A percentile compares a stretch with the other conserved stretches of the same genome.
Conservation (phyloP, 1,284 basidiomycete species). For the Microbotryum intermedium region DNA sequence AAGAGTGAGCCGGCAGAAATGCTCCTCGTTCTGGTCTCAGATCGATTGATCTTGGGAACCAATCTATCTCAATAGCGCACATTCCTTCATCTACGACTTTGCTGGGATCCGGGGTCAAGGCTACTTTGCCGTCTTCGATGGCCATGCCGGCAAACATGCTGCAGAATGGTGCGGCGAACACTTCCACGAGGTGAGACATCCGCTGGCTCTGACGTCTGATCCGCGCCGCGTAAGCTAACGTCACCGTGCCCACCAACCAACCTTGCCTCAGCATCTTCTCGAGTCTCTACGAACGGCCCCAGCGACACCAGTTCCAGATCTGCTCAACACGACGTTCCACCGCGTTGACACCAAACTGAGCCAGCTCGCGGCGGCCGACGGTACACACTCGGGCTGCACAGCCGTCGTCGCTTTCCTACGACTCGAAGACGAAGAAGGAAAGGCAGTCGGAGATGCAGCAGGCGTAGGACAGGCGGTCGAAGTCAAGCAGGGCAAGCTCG, state of each 20-base stretch:
- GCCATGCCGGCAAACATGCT: conserved; percentile 95
- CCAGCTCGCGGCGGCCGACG: conserved; percentile 61
- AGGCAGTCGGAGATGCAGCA: conserved; percentile 29
- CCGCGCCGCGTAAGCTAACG: neutral
- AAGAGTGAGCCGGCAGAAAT: conserved; percentile 51
- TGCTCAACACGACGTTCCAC: conserved; percentile 90
- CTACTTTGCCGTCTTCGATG: conserved; percentile 97
- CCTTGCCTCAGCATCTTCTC: conserved; percentile 29
- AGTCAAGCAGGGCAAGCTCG: neutral
- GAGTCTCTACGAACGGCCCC: conserved; percentile 44
- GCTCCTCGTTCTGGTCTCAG: neutral
- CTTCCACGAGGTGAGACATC: conserved; percentile 75
- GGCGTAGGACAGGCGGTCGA: conserved; percentile 12
- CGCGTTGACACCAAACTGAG: conserved; percentile 67
- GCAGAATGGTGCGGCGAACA: conserved; percentile 98
- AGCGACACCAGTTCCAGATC: conserved; percentile 63
- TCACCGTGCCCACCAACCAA: neutral
- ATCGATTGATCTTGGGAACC: neutral
- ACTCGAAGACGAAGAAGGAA: conserved; percentile 60
- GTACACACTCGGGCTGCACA: conserved; percentile 93
- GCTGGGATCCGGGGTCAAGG: conserved; percentile 84
- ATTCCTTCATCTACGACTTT: conserved; percentile 92
- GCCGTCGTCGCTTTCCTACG: conserved; percentile 95
- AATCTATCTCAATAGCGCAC: conserved; percentile 45
- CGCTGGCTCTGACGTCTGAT: neutral